phyloP scores from a whole-genome alignment of 441 rosid species.

The Rhodomyrtus psidioides region DNA sequence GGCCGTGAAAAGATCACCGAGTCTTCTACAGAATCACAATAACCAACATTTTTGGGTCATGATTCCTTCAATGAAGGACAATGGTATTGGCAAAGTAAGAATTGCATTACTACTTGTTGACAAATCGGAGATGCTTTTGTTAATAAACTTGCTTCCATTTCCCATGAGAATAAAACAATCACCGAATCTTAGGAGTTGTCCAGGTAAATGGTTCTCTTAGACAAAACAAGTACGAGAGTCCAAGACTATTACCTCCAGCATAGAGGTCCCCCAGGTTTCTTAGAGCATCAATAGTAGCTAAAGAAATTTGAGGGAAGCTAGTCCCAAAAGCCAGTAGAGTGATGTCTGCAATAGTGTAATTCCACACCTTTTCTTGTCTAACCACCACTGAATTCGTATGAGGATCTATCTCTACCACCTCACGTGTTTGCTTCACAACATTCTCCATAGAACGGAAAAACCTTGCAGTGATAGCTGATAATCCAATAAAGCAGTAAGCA shows the following conservation, averaged over 20 bases:
- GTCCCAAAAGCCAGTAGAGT: constrained; percentile 89
- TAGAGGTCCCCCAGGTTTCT: constrained; percentile 49
- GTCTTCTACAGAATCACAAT: neutral
- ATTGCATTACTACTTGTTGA: neutral
- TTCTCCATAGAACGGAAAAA: constrained; percentile 91
- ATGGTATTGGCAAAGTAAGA: neutral
- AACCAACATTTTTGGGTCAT: neutral
- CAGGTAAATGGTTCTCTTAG: neutral
- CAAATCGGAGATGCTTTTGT: neutral
- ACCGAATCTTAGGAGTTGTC: neutral
- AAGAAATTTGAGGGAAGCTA: constrained; percentile 91
- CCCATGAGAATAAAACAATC: neutral
- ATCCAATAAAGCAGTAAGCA: constrained; percentile 82
- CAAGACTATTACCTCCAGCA: constrained; percentile 69
- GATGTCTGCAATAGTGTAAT: constrained; percentile 82
- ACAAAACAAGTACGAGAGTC: neutral
- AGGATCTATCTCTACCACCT: constrained; percentile 60
- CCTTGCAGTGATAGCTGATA: constrained; percentile 76
- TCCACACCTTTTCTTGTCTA: constrained; percentile 76
- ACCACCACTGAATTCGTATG: constrained; percentile 33
- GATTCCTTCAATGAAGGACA: neutral
- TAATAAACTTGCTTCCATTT: neutral
- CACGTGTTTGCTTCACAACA: constrained; percentile 78
- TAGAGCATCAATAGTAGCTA: constrained; percentile 90
- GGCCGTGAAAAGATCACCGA: neutral